Percentiles rank a stretch among this genome's conserved stretches.
phyloP scores from a whole-genome alignment of 78 protist genomes.

The Cavenderia fasciculata region DNA sequence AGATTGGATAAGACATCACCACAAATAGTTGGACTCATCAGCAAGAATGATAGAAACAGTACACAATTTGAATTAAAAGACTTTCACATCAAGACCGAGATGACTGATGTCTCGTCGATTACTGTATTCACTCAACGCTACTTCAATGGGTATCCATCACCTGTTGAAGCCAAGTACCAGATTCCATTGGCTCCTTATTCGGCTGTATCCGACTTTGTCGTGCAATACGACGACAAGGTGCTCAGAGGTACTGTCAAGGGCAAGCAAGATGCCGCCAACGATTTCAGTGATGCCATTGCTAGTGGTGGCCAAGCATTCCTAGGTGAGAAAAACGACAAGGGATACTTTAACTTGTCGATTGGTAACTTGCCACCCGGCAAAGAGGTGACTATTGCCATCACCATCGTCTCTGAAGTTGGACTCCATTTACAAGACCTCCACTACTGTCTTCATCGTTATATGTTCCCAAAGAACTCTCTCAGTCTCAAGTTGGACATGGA shows the following conservation, averaged over 20 bases:
- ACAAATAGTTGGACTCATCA: background rate
- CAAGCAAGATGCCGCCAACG: slow-evolving; percentile 21
- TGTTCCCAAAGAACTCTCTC: slow-evolving; percentile 12
- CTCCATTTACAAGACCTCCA: slow-evolving; percentile 18
- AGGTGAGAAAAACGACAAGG: slow-evolving; percentile 40
- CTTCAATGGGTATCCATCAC: background rate
- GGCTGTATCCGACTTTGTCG: slow-evolving; percentile 11
- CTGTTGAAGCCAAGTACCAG: slow-evolving; percentile 55
- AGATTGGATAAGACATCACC: background rate
- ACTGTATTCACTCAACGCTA: slow-evolving; percentile 25
- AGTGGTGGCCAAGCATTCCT: slow-evolving; percentile 64
- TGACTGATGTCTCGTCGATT: slow-evolving; percentile 9
- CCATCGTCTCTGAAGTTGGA: slow-evolving; percentile 33
- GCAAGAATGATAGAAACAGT: background rate
- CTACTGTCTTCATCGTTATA: slow-evolving; percentile 31
- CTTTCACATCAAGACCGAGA: slow-evolving; percentile 2
- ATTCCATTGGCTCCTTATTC: slow-evolving; percentile 38
- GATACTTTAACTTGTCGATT: slow-evolving; percentile 3
- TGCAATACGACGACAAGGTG: slow-evolving; percentile 28
- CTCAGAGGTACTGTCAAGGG: slow-evolving; percentile 46
- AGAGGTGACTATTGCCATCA: slow-evolving; percentile 13
- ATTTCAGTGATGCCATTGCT: slow-evolving; percentile 45
- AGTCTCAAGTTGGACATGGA: background rate
- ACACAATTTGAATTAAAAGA: slow-evolving; percentile 7
- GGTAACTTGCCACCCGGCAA: slow-evolving; percentile 52